Conservation (phyloP, 1,139 yeast genomes). For the Zygoascus meyerae region DNA sequence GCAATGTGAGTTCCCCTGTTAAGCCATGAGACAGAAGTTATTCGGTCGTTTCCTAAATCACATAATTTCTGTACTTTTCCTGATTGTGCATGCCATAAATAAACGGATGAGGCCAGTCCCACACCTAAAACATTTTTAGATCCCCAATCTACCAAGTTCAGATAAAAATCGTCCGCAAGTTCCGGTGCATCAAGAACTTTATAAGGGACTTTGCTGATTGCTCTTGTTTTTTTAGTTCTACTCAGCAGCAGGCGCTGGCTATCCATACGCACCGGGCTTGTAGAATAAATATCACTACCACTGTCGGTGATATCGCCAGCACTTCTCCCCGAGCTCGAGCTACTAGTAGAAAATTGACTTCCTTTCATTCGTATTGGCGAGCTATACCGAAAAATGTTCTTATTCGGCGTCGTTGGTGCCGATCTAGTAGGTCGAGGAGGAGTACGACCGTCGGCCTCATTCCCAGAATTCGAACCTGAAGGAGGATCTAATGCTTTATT, state of each 20-base stretch:
- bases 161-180: constrained; percentile 85
- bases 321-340: constrained; percentile 4
- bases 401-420: constrained; percentile 38
- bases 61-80: constrained; percentile 82
- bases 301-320: constrained; percentile 18
- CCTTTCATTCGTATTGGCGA: constrained; percentile 21
- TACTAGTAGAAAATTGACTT: neutral
- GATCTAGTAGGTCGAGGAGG: constrained; percentile 31
- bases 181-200: constrained; percentile 96
- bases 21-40: constrained; percentile 88
- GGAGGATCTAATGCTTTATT: constrained; percentile 6
- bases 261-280: constrained; percentile 86
- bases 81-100: constrained; percentile 83
- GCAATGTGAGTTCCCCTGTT: constrained; percentile 81
- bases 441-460: constrained; percentile 16
- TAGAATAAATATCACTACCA: constrained; percentile 47
- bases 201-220: constrained; percentile 80
- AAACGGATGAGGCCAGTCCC: constrained; percentile 82
- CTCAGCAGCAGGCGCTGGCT: constrained; percentile 72
- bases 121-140: constrained; percentile 83
- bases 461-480: neutral
- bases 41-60: constrained; percentile 47
- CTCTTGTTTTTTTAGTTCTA: constrained; percentile 74
- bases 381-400: constrained; percentile 29
- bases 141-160: constrained; percentile 95